These are phyloP conservation scores for Agrocybe praecox DNA, from an alignment of 768 basidiomycete genomes.

Conservation along the genomic window DNA sequence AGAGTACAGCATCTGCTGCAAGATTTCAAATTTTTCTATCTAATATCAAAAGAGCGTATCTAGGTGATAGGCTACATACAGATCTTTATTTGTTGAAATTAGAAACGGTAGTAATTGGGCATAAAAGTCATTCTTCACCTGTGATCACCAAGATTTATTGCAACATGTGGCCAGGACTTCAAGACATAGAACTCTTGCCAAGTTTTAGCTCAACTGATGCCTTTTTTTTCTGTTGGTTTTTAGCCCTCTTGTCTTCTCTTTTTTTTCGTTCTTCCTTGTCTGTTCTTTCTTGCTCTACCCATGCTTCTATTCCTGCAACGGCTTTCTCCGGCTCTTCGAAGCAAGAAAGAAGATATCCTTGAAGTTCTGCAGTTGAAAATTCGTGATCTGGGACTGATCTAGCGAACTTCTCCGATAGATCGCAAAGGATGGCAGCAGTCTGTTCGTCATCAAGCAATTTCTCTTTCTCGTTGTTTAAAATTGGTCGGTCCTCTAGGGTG, in stretches of 20 bases:
- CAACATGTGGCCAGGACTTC: background rate
- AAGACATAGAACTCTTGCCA: background rate
- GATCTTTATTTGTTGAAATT: too few species aligned
- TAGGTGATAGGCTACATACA: too few species aligned
- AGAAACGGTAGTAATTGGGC: too few species aligned
- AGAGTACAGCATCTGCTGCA: too few species aligned
- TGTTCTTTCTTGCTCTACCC: slow-evolving; percentile 40
- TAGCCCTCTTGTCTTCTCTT: slow-evolving; percentile 29
- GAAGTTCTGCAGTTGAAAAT: slow-evolving; percentile 65
- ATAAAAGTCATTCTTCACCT: too few species aligned
- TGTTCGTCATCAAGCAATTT: background rate
- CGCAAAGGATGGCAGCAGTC: slow-evolving; percentile 8
- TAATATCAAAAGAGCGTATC: too few species aligned
- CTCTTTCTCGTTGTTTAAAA: slow-evolving; percentile 12
- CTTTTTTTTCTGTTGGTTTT: background rate
- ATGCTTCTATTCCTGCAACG: slow-evolving; percentile 31
- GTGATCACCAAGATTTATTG: too few species aligned
- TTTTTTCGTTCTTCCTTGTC: slow-evolving; percentile 33
- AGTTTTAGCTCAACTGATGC: background rate
- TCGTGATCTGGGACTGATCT: slow-evolving; percentile 42
- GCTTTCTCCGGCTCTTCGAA: slow-evolving; percentile 41
- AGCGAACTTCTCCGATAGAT: slow-evolving; percentile 43
- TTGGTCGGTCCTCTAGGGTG: slow-evolving; percentile 15
- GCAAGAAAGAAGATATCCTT: slow-evolving; percentile 54
- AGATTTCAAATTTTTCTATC: too few species aligned